Base-by-base conservation (phyloP, 129 eudicot species). In the Pittosporum tobira region DNA sequence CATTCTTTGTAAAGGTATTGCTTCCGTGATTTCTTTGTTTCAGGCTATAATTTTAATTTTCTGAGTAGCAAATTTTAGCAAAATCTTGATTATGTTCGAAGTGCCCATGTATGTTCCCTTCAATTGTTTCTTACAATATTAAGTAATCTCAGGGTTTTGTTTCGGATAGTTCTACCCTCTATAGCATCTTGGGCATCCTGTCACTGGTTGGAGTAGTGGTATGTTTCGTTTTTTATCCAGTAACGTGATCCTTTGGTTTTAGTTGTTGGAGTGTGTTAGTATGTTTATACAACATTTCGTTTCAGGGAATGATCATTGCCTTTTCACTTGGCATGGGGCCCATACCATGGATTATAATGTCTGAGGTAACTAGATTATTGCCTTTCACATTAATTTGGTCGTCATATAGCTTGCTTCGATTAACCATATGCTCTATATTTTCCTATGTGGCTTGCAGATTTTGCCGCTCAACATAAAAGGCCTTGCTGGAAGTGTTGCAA, bases 251-350 rank as follows among this genome's bases (percentile, higher is more conserved):
- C 29, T 19, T 37, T 24, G 26, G 16, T 13, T 31, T 45, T 23
- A 7, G 23, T 10, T 47, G 51, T 48, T 40, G 25, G 46, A 66
- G 23, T 30, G n/a, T 62, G 44, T 50, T 51, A 57, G 49, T 51
- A 16, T 25, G 20, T 61, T 58, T 29, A 38, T 54, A 30, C 44
- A 40, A 61, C 11, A 19, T 51, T 69, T 13, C 38, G 45, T 7
- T 45, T 54, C 71, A 89, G 97, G 75, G 78, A 51, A 85, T 89
- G 97, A 76, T 88, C 15, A 71, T 81, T 49, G 76, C 81, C 25
- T 84, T 84, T 76, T 88, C 96, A 36, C 91, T 88, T 64, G 96
- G 96, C 66, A 77, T 88, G 87, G 96, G 96, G 25, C 91, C 96
- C 26, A 84, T 88, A 57, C 91, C 96, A 21, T 88, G 96, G 96